A percentile compares a stretch with the other conserved stretches of the same genome.
Evolutionary conservation across 768 basidiomycete genomes (phyloP).

Genomic region (Suillus variegatus): DNA sequence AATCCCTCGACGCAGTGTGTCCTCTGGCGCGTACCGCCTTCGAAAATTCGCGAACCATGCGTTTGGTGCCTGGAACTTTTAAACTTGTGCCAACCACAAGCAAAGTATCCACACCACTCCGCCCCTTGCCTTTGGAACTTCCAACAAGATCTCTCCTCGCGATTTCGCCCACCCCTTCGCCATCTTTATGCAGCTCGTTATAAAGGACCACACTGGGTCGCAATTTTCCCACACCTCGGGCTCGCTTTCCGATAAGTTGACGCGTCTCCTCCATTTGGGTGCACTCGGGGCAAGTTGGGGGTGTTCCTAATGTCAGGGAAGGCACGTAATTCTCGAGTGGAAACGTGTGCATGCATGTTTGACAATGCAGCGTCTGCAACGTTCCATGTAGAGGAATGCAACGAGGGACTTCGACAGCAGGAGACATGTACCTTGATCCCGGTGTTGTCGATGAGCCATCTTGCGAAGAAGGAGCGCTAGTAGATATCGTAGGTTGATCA

Average conservation of each 20-base stretch:
- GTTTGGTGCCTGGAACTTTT: constrained; percentile 87
- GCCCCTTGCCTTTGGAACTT: constrained; percentile 62
- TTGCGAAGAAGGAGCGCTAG: constrained; percentile 19
- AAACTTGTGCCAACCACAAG: constrained; percentile 91
- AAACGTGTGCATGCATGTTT: constrained; percentile 73
- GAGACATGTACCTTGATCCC: constrained; percentile 47
- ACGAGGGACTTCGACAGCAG: constrained; percentile 63
- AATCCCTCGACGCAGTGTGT: constrained; percentile 34
- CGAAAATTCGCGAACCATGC: constrained; percentile 86
- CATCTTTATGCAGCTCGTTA: constrained; percentile 85
- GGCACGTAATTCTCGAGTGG: constrained; percentile 64
- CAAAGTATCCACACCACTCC: constrained; percentile 77
- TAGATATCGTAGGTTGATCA: constrained; percentile 15
- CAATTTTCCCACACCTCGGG: constrained; percentile 76
- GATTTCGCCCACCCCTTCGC: constrained; percentile 82
- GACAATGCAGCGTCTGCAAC: constrained; percentile 76
- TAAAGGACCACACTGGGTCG: constrained; percentile 90
- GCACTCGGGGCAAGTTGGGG: constrained; percentile 82
- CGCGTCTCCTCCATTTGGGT: constrained; percentile 66
- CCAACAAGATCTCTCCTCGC: constrained; percentile 83
- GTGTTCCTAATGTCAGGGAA: constrained; percentile 59
- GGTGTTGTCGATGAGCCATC: constrained; percentile 20
- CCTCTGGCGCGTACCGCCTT: constrained; percentile 68
- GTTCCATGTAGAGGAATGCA: constrained; percentile 92
- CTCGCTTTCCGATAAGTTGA: constrained; percentile 73